phyloP scores from a whole-genome alignment of 2,329 filamentous ascomycete genomes.

The Moelleriella libera region DNA sequence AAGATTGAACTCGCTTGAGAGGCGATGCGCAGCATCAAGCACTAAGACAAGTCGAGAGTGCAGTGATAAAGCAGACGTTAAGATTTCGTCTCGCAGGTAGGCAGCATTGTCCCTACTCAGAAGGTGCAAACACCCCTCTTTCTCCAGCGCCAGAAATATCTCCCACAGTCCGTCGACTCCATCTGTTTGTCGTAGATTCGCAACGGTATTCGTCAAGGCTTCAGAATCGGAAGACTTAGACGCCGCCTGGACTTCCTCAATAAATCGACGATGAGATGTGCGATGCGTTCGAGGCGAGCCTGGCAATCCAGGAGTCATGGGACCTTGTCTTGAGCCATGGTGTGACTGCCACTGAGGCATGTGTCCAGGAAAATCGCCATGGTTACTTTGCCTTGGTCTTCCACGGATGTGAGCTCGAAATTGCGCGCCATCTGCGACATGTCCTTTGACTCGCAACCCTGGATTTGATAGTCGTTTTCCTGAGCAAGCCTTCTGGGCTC shows the following conservation, averaged over 20 bases:
- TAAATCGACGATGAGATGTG: not conserved
- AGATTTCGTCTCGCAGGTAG: conserved; percentile 14
- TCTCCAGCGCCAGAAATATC: conserved; percentile 10
- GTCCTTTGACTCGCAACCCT: no score
- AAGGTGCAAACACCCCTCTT: conserved; percentile 6
- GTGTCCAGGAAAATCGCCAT: no score
- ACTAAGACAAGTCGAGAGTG: conserved; percentile 12
- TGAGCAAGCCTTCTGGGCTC: not conserved
- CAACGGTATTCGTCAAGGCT: conserved; percentile 9
- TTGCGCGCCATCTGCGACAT: no score
- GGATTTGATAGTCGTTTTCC: no score
- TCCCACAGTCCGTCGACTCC: conserved; percentile 14
- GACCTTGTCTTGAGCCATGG: no score
- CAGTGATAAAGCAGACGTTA: conserved; percentile 14
- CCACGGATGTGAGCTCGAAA: no score
- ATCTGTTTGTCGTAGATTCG: conserved; percentile 7
- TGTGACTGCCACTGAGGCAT: no score
- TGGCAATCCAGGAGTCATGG: no score
- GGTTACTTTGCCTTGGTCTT: no score
- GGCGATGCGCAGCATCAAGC: conserved; percentile 14
- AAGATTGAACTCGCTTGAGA: conserved; percentile 21
- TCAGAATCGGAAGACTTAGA: conserved; percentile 5
- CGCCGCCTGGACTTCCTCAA: conserved; percentile 1
- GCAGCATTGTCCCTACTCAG: conserved; percentile 11
- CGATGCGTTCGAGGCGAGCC: not conserved